Evolutionary conservation across 345 rosid genomes (phyloP), one percentile per base, ranked within the genome.

Genomic region (Acer negundo): DNA sequence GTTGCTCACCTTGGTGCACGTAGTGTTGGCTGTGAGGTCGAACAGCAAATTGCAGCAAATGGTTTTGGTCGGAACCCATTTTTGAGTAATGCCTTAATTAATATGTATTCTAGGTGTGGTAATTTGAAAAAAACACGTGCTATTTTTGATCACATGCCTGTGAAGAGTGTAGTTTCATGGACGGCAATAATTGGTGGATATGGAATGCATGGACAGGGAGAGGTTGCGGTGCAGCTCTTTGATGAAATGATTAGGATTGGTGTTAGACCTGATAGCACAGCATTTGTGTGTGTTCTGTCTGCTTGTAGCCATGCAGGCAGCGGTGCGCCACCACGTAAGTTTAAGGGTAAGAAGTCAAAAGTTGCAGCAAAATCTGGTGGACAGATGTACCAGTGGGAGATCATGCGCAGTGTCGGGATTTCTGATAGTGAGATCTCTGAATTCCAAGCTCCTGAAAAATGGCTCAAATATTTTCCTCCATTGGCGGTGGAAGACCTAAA

Each of bases 71-170:
- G 79, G 0, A 95, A 92, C 80, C 90, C 91, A 1, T 95, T 83
- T 83, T 73, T 93, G 58, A 84, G 86, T 72, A 95, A 95, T 83
- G 91, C 97, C 13, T 77, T 89, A 79, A 87, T 93, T 73, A 95
- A 89, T 82, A 90, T 95, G 97, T 89, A 92, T 79, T 85, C 96
- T 55, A 92, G 98, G 88, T 93, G 98, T 59, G 99, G 99, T 74
- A 86, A 90, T 78, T 88, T 95, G 84, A 86, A 44, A 11, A 92
- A 86, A 79, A 94, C 99, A 28, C 91, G 81, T 35, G 86, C 85
- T 3, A 68, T 89, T 83, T 95, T 95, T 59, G 80, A 93, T 61
- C 28, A 72, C 51, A 89, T 95, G 90, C 85, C 85, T 10, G 85
- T 84, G 58, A 95, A 89, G 82, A 95, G 69, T 79, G 85, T 92